Conservation (phyloP, 2,329 filamentous ascomycete genomes). For the Aurifilum marmelostoma region DNA sequence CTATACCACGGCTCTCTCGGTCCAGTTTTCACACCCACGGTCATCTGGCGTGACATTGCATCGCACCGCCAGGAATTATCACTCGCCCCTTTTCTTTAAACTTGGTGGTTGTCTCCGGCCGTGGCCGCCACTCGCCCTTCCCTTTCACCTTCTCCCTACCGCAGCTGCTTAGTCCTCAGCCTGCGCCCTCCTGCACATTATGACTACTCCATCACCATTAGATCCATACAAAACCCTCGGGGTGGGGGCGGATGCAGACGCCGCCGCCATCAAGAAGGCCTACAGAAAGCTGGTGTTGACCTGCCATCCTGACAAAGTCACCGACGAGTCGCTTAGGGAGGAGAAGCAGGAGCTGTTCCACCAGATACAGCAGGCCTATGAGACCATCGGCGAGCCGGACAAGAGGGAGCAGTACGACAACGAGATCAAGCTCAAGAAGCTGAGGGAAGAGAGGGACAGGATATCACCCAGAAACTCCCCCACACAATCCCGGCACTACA, state of each 20-base stretch:
- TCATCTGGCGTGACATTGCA: conserved; percentile 9
- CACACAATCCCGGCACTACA: conserved; percentile 37
- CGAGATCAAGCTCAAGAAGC: conserved; percentile 66
- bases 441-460: conserved; percentile 58
- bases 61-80: conserved; percentile 6
- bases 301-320: conserved; percentile 90
- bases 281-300: conserved; percentile 86
- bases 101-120: conserved; percentile 15
- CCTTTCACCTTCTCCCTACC: conserved; percentile 1
- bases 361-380: conserved; percentile 89
- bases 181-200: conserved; percentile 36
- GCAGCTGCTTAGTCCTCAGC: conserved; percentile 17
- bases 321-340: conserved; percentile 74
- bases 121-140: conserved; percentile 16
- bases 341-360: conserved; percentile 88
- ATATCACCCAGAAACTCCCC: conserved; percentile 49
- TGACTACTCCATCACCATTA: conserved; percentile 55
- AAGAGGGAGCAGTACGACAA: conserved; percentile 79
- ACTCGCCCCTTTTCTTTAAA: conserved; percentile 25
- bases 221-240: conserved; percentile 83
- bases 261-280: conserved; percentile 73
- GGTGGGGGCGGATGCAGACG: conserved; percentile 71
- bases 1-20: conserved; percentile 10
- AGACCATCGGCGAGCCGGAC: conserved; percentile 79
- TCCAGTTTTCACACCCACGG: conserved; percentile 16